phyloP scores from a whole-genome alignment of 495 filamentous ascomycete genomes.

The Sphaerosporella brunnea region DNA sequence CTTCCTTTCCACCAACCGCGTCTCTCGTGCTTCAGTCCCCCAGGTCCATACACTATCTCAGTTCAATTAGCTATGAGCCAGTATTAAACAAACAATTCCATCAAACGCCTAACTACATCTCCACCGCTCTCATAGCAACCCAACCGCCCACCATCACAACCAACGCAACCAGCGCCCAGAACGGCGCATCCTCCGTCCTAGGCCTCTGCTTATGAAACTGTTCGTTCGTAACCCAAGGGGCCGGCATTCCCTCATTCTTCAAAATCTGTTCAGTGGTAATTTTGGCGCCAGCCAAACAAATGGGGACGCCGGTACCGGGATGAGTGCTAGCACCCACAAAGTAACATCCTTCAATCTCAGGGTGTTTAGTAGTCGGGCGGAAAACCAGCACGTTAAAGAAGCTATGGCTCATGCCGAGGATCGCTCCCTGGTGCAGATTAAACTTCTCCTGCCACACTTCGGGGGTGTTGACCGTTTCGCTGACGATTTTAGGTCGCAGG shows the following conservation, averaged over 20 bases:
- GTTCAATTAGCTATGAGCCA: no score
- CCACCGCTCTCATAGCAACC: neutral
- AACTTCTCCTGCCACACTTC: conserved; percentile 41
- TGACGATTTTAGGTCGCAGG: conserved; percentile 32
- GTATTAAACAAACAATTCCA: no score
- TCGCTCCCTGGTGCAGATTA: conserved; percentile 54
- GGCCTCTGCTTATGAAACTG: neutral
- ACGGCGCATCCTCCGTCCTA: neutral
- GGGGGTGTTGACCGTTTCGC: conserved; percentile 46
- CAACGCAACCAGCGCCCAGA: neutral
- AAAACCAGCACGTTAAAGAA: conserved; percentile 58
- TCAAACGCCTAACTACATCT: no score
- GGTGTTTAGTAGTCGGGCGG: conserved; percentile 39
- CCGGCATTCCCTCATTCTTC: neutral
- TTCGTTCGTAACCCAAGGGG: neutral
- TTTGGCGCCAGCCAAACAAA: conserved; percentile 45
- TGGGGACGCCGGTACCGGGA: conserved; percentile 52
- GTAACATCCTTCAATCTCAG: conserved; percentile 33
- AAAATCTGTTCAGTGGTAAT: conserved; percentile 29
- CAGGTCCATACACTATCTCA: no score
- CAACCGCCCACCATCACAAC: neutral
- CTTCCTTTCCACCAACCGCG: no score
- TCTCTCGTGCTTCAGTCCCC: no score
- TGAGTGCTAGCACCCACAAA: conserved; percentile 57
- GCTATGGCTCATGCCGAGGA: conserved; percentile 46